Base-by-base conservation (phyloP, 257 asterid species). In the Jasminum sambac region DNA sequence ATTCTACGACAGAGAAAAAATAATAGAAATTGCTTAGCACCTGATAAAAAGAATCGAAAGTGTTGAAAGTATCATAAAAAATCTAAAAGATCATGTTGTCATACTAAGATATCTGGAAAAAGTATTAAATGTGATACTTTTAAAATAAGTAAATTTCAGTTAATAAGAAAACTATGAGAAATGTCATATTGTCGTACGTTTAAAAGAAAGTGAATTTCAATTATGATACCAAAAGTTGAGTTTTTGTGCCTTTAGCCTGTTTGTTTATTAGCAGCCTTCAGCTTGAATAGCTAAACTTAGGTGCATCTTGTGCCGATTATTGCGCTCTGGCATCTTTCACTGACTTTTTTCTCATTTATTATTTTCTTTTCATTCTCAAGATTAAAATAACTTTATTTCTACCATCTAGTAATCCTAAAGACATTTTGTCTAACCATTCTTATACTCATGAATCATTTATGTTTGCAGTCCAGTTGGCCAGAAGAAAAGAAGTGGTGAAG, bases 401-500 rank as follows among this genome's bases (percentile, higher is more conserved):
- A 61, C 74, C 60, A 42, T 66, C 19, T 75, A 64, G 67, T 55
- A 48, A 61, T 63, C 55, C 58, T 55, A 19, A 69, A 38, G 59
- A 63, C 40, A 17, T 55, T 23, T 55, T 55, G 14, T 55, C 62
- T 23, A 55, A 55, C 23, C 36, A 23, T 9, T 55, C 62, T 55
- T 21, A 23, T 19, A 6, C 66, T 64, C 63, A 41, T 52, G 44
- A 80, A 84, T 75, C 42, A 38, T 78, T 64, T 70, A 40, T 71
- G 30, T 79, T 71, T 88, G 86, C 99, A 95, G 99, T 79, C 99
- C 97, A 78, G 99, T 95, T 75, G 96, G 98, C 64, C 95, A 87
- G 82, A 95, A 89, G 84, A 95, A 95, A 83, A 95, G 80, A 78
- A 90, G 98, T 73, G 99, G 98, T 59, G 99, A 95, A 82, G 97